Percentiles rank a stretch among this genome's conserved stretches.
phyloP scores from a whole-genome alignment of 768 basidiomycete genomes.

The Amanita phalloides region DNA sequence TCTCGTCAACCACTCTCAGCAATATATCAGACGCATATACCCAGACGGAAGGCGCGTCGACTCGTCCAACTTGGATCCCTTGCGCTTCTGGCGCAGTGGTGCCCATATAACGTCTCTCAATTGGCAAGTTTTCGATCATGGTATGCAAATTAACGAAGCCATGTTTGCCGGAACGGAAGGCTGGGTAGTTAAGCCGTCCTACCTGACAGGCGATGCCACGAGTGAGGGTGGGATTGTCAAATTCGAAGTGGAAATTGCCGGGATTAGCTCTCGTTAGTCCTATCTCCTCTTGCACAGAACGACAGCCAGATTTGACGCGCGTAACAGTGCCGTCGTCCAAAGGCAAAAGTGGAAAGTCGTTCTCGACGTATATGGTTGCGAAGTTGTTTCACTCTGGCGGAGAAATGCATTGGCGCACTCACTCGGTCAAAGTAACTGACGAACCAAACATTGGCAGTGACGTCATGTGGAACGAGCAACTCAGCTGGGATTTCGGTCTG shows the following conservation, averaged over 20 bases:
- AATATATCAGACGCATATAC: constrained; percentile 44
- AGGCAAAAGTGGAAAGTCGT: constrained; percentile 24
- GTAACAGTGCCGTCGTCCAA: constrained; percentile 36
- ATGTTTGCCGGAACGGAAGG: constrained; percentile 48
- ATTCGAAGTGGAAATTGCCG: constrained; percentile 25
- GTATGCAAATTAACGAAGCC: constrained; percentile 52
- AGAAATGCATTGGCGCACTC: constrained; percentile 33
- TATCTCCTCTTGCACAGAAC: neutral
- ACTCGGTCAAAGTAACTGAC: constrained; percentile 24
- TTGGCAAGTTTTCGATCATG: constrained; percentile 51
- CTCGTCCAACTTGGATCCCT: constrained; percentile 44
- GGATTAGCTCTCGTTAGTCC: constrained; percentile 33
- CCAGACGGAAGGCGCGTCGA: constrained; percentile 46
- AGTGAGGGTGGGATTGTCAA: constrained; percentile 8
- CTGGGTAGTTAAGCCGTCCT: constrained; percentile 41
- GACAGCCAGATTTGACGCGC: neutral
- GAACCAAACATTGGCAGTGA: constrained; percentile 23
- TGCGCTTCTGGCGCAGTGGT: constrained; percentile 44
- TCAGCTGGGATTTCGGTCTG: constrained; percentile 38
- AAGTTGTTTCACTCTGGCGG: constrained; percentile 30
- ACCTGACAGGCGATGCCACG: constrained; percentile 13
- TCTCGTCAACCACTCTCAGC: constrained; percentile 30
- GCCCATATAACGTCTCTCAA: constrained; percentile 49
- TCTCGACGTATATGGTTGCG: constrained; percentile 31
- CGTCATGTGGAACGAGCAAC: constrained; percentile 29